Base-by-base conservation (phyloP, 1,284 basidiomycete genomes). In the Peniophora sp. region DNA sequence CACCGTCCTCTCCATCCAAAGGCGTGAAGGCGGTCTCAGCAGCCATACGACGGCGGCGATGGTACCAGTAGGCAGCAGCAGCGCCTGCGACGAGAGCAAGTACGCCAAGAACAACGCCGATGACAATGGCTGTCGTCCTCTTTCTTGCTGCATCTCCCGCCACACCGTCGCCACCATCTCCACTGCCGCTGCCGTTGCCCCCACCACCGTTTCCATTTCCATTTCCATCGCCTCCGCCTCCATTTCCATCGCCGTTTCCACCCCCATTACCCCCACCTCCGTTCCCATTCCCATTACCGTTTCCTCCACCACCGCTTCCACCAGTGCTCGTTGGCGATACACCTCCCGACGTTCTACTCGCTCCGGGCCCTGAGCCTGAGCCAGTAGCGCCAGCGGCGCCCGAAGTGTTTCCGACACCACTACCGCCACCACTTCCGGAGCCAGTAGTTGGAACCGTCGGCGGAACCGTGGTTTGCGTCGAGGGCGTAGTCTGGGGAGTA, bases 41-140 rank as follows among this genome's bases (percentile, higher is more conserved):
- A 22, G 46, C 58, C 44, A 60, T 60, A 34, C 59, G 64, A 17
- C 65, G 63, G 24, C 65, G 69, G 45, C 56, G 65, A 63, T 75
- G 46, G 58, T 74, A 79, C 60, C 73, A 81, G 2, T 69, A 63
- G 0, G 64, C 67, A 3, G 62, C 69, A 1, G 72, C 52, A 11
- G 61, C 70, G 9, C 70, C 64, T 9, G 68, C 69, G 24, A 82
- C 51, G 9, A 85, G 64, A 10, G 68, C 79, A 16, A 85, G 61
- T 3, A 77, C 59, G 25, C 78, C 82, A 45, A 88, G 69, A 2
- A 74, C 65, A 10, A 76, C 71, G 10, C 82, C 81, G 17, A 88
- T 63, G 8, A 74, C 77, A 53, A 87, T 79, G 8, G 71, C 74
- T 0, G 70, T 69, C 8, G 65, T 56, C 45, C 63, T 53, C 39